Base-by-base conservation (phyloP, 495 filamentous ascomycete species). In the Penicillium pulvis region DNA sequence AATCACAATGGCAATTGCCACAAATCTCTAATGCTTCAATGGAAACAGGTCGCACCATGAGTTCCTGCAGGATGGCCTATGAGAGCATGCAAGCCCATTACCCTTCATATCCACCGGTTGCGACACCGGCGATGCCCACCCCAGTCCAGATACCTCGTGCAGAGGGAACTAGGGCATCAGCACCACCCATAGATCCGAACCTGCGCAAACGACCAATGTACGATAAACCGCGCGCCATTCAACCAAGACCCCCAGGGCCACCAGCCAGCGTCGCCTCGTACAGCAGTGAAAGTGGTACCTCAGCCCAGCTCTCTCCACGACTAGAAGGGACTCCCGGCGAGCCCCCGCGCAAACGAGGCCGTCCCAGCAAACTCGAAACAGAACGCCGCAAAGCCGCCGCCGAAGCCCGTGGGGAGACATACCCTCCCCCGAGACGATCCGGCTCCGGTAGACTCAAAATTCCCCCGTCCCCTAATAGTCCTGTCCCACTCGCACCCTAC, bases 331-430 rank as follows among this genome's bases (percentile, higher is more conserved):
- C 16, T 16, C 35, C 56, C 20, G 67, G 68, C 24, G 79, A 81
- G 33, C 78, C 73, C 14, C 78, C 77, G 36, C 80, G 81, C 54
- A 87, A 87, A 76, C 78, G 86, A 44, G 84, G 84, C 16, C 78
- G 84, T 12, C 84, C 84, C 50, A 83, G 77, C 60, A 85, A 85
- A 67, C 79, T 76, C 50, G 83, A 85, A 54, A 69, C 75, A 5
- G 81, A 85, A 57, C 73, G 76, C 20, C 74, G 79, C 53, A 79
- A 79, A 58, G 72, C 72, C 41, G 80, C 77, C 47, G 80, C 81
- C 45, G 79, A 83, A 64, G 73, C 74, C 19, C 78, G 79, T 14
- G 79, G 79, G n/a, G 78, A 81, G 61, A 64, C 69, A 4, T 83
- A 82, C 56, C 80, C 77, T 39, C 73, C 78, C 12, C 72, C 75